phyloP scores from a whole-genome alignment of 768 basidiomycete species.

The Mycena galopus region DNA sequence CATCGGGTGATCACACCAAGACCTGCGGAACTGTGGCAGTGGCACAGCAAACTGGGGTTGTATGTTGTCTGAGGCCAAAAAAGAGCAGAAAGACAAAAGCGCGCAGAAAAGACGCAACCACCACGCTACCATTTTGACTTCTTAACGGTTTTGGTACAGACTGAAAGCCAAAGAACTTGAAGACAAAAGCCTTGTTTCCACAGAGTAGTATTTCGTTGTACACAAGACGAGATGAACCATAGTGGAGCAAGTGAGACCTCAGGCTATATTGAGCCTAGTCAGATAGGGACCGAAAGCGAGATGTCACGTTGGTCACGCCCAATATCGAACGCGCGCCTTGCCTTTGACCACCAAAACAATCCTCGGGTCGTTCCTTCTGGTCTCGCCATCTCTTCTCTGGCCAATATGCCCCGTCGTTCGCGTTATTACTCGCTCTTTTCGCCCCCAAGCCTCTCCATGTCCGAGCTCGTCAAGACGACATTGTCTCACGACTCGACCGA shows the following conservation, averaged over 20 bases:
- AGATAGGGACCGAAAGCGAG: constrained; percentile 2
- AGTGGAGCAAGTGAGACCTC: not conserved
- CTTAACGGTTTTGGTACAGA: too few relatives aligned
- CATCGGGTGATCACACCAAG: constrained; percentile 10
- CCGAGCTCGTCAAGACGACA: constrained; percentile 83
- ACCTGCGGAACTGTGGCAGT: too few relatives aligned
- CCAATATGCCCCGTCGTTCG: constrained; percentile 57
- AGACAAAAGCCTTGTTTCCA: too few relatives aligned
- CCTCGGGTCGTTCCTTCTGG: not conserved
- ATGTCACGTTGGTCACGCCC: not conserved
- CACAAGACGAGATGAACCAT: not conserved
- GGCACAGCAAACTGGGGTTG: too few relatives aligned
- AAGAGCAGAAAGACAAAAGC: too few relatives aligned
- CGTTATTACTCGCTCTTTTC: constrained; percentile 73
- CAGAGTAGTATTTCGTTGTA: not conserved
- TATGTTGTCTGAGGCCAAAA: too few relatives aligned
- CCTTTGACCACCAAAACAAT: not conserved
- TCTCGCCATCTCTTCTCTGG: not conserved
- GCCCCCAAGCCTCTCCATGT: constrained; percentile 78
- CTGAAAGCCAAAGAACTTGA: too few relatives aligned
- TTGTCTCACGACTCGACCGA: constrained; percentile 83
- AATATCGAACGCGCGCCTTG: constrained; percentile 10
- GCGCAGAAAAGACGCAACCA: too few relatives aligned
- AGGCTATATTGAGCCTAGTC: not conserved
- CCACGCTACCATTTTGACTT: too few relatives aligned